Evolutionary conservation across 768 basidiomycete species (phyloP).

Genomic region (Arthromyces matolae): DNA sequence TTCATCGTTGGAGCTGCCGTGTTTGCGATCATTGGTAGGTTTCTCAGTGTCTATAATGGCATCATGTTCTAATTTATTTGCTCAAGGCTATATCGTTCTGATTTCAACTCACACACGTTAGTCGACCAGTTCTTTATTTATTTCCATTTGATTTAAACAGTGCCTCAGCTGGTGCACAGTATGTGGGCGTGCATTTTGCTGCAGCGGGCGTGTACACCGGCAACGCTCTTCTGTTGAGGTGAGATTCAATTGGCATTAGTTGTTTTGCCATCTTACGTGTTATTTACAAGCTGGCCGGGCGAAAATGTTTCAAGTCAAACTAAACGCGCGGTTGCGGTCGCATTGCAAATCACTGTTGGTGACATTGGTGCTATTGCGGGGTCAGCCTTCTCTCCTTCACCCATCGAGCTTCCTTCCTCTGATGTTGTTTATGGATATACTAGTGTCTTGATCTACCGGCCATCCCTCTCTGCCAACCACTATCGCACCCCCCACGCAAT

Average conservation of each 20-base stretch:
- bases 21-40: constrained; percentile 49
- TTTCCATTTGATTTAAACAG: background rate
- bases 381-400: constrained; percentile 17
- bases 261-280: too few species aligned
- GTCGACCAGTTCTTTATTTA: constrained; percentile 13
- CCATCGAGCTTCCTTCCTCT: background rate
- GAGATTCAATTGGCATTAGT: too few species aligned
- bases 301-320: constrained; percentile 71
- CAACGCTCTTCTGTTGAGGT: constrained; percentile 55
- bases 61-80: background rate
- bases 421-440: background rate
- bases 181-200: constrained; percentile 53
- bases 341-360: constrained; percentile 62
- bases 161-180: constrained; percentile 45
- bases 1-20: constrained; percentile 49
- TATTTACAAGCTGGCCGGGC: constrained; percentile 49
- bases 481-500: constrained; percentile 58
- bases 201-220: constrained; percentile 56
- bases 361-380: constrained; percentile 58
- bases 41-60: background rate
- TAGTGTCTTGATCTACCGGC: constrained; percentile 54
- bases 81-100: constrained; percentile 57
- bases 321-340: constrained; percentile 58
- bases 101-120: constrained; percentile 42
- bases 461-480: constrained; percentile 39